Conservation (phyloP, 495 filamentous ascomycete genomes). For the Polyplosphaeria fusca region DNA sequence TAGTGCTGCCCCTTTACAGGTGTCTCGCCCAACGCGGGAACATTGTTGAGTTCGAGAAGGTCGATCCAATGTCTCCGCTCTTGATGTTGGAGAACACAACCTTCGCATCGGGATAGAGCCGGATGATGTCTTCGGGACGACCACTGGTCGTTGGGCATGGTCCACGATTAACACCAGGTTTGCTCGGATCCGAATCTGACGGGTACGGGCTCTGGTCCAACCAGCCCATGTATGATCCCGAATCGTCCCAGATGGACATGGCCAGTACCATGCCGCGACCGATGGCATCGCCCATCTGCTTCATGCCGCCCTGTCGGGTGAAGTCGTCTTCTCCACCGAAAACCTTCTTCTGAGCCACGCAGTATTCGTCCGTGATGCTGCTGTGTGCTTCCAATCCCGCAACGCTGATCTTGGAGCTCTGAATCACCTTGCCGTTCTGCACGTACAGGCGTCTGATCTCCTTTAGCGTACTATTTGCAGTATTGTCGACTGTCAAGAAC, state of each 20-base stretch:
- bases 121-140: conserved; percentile 54
- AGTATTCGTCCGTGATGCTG: conserved; percentile 60
- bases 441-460: conserved; percentile 62
- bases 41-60: conserved; percentile 3
- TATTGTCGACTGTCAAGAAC: conserved; percentile 52
- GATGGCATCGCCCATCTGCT: conserved; percentile 56
- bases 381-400: conserved; percentile 50
- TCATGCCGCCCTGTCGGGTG: conserved; percentile 56
- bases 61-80: conserved; percentile 54
- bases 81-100: conserved; percentile 67
- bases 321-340: conserved; percentile 55
- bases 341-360: conserved; percentile 50
- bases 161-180: conserved; percentile 15
- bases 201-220: conserved; percentile 72
- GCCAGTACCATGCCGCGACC: conserved; percentile 65
- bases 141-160: conserved; percentile 9
- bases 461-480: conserved; percentile 48
- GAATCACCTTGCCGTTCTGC: conserved; percentile 57
- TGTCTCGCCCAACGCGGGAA: conserved; percentile 1
- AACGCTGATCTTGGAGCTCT: conserved; percentile 55
- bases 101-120: conserved; percentile 50
- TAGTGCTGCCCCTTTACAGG: neutral
- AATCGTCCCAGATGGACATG: conserved; percentile 77
- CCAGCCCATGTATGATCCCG: conserved; percentile 75
- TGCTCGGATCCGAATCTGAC: conserved; percentile 43